Conservation (phyloP, 768 basidiomycete genomes). For the Trametes coccinea region DNA sequence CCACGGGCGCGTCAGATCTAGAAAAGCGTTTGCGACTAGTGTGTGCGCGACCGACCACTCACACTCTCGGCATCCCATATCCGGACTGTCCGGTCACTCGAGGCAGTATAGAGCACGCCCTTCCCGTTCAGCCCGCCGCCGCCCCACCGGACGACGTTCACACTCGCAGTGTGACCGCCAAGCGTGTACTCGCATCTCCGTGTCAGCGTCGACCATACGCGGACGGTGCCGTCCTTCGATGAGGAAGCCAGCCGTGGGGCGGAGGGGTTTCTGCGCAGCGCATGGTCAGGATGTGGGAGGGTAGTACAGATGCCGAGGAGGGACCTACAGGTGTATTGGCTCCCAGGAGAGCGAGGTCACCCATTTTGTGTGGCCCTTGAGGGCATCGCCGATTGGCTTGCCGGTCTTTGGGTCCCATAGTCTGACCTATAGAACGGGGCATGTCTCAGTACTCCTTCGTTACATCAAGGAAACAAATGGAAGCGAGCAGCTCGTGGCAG, state of each 20-base stretch:
- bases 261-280: constrained; percentile 59
- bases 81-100: constrained; percentile 90
- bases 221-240: constrained; percentile 94
- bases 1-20: constrained; percentile 1
- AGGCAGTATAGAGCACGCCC: constrained; percentile 91
- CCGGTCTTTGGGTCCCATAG: constrained; percentile 95
- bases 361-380: constrained; percentile 96
- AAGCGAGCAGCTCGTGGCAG: not conserved
- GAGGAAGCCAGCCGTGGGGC: constrained; percentile 89
- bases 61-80: constrained; percentile 91
- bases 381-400: constrained; percentile 81
- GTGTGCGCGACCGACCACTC: constrained; percentile 23
- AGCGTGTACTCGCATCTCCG: constrained; percentile 79
- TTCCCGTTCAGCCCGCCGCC: constrained; percentile 67
- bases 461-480: not conserved
- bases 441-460: not conserved
- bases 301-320: not conserved
- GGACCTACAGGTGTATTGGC: constrained; percentile 82
- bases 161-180: constrained; percentile 91
- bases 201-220: constrained; percentile 84
- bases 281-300: not conserved
- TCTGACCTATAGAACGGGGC: constrained; percentile 49
- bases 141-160: constrained; percentile 96
- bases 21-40: constrained; percentile 1
- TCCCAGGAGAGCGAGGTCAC: constrained; percentile 95